Conservation (phyloP, 768 basidiomycete genomes). For the Tylopilus rubrobrunneus region DNA sequence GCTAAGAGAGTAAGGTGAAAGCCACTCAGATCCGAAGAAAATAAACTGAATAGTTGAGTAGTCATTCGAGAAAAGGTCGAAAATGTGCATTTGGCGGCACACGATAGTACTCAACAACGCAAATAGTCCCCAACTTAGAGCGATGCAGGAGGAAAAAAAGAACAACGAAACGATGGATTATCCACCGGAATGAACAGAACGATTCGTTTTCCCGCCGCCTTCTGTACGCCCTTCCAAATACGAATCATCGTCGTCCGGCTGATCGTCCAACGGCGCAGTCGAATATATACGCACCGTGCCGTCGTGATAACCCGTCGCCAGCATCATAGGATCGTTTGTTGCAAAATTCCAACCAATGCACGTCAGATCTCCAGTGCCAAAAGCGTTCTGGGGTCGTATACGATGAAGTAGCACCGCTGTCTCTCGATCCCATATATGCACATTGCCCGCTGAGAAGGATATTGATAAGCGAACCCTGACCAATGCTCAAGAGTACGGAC, state of each 20-base stretch:
- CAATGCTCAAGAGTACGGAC: conserved; percentile 32
- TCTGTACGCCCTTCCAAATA: conserved; percentile 24
- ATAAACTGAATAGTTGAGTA: too few relatives aligned
- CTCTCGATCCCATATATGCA: conserved; percentile 85
- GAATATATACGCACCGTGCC: conserved; percentile 76
- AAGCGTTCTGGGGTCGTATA: conserved; percentile 52
- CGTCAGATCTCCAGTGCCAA: conserved; percentile 63
- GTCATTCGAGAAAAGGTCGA: too few relatives aligned
- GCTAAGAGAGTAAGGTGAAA: too few relatives aligned
- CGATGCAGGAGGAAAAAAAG: background rate
- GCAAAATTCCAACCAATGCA: conserved; percentile 79
- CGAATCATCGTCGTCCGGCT: conserved; percentile 22
- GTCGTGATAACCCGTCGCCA: conserved; percentile 76
- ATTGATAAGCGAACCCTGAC: background rate
- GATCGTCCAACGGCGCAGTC: conserved; percentile 30
- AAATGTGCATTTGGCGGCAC: too few relatives aligned
- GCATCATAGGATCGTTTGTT: conserved; percentile 45
- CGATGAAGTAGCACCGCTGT: conserved; percentile 69
- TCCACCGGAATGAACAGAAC: conserved; percentile 26
- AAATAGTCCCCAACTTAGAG: too few relatives aligned
- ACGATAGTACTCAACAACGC: conserved; percentile 1
- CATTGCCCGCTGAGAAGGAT: conserved; percentile 58
- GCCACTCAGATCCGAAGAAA: too few relatives aligned
- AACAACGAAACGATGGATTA: conserved; percentile 8
- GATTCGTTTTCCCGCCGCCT: conserved; percentile 21